Base-by-base conservation (phyloP, 2,329 filamentous ascomycete genomes). In the Dactylellina parvicollis region DNA sequence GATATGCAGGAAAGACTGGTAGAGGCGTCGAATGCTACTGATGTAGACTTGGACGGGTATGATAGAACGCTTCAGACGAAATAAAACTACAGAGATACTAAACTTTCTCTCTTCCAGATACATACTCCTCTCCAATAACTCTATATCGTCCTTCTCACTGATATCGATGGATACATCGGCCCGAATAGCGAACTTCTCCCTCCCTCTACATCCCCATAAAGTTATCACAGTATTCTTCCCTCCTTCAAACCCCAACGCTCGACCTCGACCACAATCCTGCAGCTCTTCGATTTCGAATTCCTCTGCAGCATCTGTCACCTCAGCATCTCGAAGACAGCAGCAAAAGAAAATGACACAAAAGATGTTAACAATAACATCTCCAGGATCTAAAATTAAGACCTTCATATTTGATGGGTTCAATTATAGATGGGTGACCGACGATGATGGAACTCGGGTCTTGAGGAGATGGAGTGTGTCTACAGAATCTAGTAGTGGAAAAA, bases 1-100 rank as follows among this genome's bases (percentile, higher is more conserved):
- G 69, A 73, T 36, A 66, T 73, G 69, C 69, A 73, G 30, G 69
- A 73, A 9, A 59, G 69, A 8, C 34, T 73, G n/a, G 69, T 73
- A 10, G 69, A 73, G 30, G 69, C 60, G 14, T 73, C 69, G 9
- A 73, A 52, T 42, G 69, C 69, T 1, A 46, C 60, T 24, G 69
- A 73, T n/a, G 54, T 73, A 4, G 69, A 73, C 28, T 28, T 73
- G 12, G 69, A 73, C 20, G 69, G 69, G 69, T 73, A 20, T 26
- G 8, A 59, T 47, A 10, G 28, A 4, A 2, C 22, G 28, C 12
- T 7, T 38, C 12, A 14, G 34, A 9, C 4, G 12, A 14, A 14
- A 14, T 14, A 24, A 34, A 49, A n/a, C 18, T 38, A 30, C 18
- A n/a, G 26, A 28, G 5, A 14, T 22, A 20, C 18, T 66, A 12